Evolutionary conservation across 2,329 filamentous ascomycete genomes (phyloP).

Genomic region (Microcyclospora tardicrescens): DNA sequence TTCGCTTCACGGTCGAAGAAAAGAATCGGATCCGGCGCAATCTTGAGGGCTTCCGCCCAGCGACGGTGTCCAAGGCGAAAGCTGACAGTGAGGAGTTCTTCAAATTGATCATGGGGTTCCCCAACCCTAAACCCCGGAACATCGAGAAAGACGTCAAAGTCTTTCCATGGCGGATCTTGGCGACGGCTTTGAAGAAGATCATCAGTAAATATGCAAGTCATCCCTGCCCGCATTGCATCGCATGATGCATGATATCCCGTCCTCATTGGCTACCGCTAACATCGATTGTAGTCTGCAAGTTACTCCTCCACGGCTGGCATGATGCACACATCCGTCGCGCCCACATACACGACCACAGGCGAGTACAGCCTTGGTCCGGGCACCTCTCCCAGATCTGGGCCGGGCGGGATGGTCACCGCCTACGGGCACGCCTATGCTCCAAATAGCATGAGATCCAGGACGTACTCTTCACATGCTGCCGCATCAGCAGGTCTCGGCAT

Average conservation of each 20-base stretch:
- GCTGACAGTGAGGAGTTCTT: constrained; percentile 92
- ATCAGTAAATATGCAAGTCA: constrained; percentile 81
- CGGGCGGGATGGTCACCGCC: constrained; percentile 18
- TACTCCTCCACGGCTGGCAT: constrained; percentile 52
- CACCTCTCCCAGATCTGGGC: constrained; percentile 19
- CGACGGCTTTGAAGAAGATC: constrained; percentile 86
- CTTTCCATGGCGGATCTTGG: constrained; percentile 88
- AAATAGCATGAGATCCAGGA: constrained; percentile 13
- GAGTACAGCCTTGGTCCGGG: constrained; percentile 27
- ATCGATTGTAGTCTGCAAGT: constrained; percentile 44
- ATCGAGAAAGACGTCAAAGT: constrained; percentile 99
- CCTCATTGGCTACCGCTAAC: constrained; percentile 8
- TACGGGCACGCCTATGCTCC: constrained; percentile 21
- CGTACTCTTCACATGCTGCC: constrained; percentile 17
- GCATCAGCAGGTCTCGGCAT: constrained; percentile 20
- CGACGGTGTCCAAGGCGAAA: constrained; percentile 89
- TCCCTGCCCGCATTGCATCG: constrained; percentile 7
- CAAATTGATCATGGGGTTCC: constrained; percentile 97
- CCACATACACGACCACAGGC: constrained; percentile 16
- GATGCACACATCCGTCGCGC: constrained; percentile 22
- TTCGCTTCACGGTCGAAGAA: constrained; percentile 87
- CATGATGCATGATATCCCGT: constrained; percentile 12
- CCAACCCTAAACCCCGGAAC: constrained; percentile 85
- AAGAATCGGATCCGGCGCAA: constrained; percentile 97
- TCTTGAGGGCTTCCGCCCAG: constrained; percentile 80